Evolutionary conservation across 208 protist genomes (phyloP).

Genomic region (Balamuthia mandrillaris): DNA sequence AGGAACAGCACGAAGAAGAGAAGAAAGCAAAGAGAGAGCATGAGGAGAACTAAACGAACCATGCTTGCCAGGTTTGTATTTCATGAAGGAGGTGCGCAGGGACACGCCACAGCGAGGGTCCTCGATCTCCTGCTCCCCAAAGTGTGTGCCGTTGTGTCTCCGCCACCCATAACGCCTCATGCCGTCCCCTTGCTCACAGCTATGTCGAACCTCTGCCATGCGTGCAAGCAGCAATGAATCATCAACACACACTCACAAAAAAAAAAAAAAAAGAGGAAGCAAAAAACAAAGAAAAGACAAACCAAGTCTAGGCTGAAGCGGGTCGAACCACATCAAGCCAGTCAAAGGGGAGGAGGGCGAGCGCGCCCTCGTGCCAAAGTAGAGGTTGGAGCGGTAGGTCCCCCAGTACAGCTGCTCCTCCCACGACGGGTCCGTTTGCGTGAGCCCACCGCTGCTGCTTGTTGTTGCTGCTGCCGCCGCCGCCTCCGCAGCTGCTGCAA

Average conservation of each 20-base stretch:
- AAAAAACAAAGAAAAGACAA: neutral
- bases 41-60: no score
- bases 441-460: no score
- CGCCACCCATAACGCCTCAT: slow-evolving; percentile 55
- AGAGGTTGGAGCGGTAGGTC: slow-evolving; percentile 62
- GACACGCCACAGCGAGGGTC: slow-evolving; percentile 43
- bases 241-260: neutral
- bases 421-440: no score
- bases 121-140: slow-evolving; percentile 54
- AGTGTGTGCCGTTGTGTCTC: slow-evolving; percentile 60
- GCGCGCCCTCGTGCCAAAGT: slow-evolving; percentile 58
- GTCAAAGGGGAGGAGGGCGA: slow-evolving; percentile 34
- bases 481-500: no score
- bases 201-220: slow-evolving; percentile 42
- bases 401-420: no score
- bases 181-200: slow-evolving; percentile 44
- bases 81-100: slow-evolving; percentile 1
- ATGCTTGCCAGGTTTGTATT: neutral
- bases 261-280: neutral
- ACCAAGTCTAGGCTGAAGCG: neutral
- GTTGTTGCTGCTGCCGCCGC: no score
- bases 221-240: no score
- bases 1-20: no score
- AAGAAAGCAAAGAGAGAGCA: no score
- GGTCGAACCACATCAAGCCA: slow-evolving; percentile 60